Evolutionary conservation across 129 eudicot species (phyloP).

Genomic region (Erigeron canadensis): DNA sequence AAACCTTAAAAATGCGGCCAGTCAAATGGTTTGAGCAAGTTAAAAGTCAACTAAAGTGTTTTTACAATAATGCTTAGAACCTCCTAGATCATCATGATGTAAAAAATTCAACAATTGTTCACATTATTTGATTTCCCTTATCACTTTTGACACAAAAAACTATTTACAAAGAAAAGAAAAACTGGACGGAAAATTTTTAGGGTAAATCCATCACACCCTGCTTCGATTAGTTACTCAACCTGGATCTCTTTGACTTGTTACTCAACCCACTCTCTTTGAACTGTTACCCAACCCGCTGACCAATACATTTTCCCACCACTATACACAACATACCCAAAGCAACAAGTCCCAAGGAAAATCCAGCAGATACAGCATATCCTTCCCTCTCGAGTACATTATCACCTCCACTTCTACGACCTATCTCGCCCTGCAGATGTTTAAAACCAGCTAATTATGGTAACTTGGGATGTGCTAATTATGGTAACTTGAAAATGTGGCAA

Average conservation of each 20-base stretch:
- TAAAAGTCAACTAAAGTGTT: background rate
- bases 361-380: slow-evolving; percentile 98
- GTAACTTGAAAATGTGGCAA: background rate
- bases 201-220: background rate
- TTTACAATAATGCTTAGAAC: background rate
- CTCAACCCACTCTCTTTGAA: background rate
- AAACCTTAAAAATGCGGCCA: background rate
- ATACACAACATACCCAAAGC: slow-evolving; percentile 67
- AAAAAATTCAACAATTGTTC: background rate
- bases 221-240: background rate
- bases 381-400: slow-evolving; percentile 99
- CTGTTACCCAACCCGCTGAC: background rate
- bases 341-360: slow-evolving; percentile 90
- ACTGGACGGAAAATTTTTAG: background rate
- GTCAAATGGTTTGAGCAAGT: background rate
- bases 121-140: background rate
- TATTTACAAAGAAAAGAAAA: background rate
- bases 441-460: slow-evolving; percentile 7
- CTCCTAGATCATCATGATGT: background rate
- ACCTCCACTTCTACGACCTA: slow-evolving; percentile 99
- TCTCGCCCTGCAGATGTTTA: slow-evolving; percentile 66
- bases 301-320: background rate
- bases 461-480: background rate
- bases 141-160: slow-evolving; percentile 1
- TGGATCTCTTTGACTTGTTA: too few relatives aligned